These are phyloP conservation scores for Colletotrichum musicola DNA, from an alignment of 2,329 filamentous ascomycete genomes.

Conservation along the genomic window DNA sequence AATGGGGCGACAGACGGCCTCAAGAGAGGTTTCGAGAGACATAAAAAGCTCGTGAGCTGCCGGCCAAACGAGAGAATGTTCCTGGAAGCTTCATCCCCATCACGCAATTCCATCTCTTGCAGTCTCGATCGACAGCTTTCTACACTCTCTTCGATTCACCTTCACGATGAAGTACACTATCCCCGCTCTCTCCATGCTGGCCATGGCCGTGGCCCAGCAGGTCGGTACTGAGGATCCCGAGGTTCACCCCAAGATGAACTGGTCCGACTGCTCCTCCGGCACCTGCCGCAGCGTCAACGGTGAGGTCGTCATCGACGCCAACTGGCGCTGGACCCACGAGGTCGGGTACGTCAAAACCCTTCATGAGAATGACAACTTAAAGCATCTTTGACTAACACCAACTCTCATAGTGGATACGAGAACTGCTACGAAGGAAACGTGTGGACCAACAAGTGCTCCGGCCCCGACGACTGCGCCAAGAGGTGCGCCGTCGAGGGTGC, in stretches of 20 bases:
- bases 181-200: slow-evolving; percentile 40
- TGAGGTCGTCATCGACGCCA: slow-evolving; percentile 60
- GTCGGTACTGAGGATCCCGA: slow-evolving; percentile 43
- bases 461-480: slow-evolving; percentile 51
- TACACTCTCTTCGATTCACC: background rate
- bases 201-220: slow-evolving; percentile 42
- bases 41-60: slow-evolving; percentile 20
- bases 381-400: too few relatives aligned
- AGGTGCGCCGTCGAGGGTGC: slow-evolving; percentile 59
- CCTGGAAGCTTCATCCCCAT: slow-evolving; percentile 1
- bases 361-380: too few relatives aligned
- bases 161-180: slow-evolving; percentile 39
- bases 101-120: background rate
- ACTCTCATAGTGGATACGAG: slow-evolving; percentile 6
- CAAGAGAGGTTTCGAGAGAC: background rate
- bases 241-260: slow-evolving; percentile 44
- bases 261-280: slow-evolving; percentile 44
- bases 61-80: background rate
- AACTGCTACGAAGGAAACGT: slow-evolving; percentile 54
- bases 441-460: slow-evolving; percentile 46
- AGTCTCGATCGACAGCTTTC: background rate
- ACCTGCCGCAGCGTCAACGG: slow-evolving; percentile 55
- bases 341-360: slow-evolving; percentile 41
- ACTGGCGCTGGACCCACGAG: slow-evolving; percentile 63
- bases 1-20: background rate